Percentiles rank a stretch among this genome's conserved stretches.
Evolutionary conservation across 805 yeast species (phyloP).

Genomic region (Kodamaea hsintzibuensis): DNA sequence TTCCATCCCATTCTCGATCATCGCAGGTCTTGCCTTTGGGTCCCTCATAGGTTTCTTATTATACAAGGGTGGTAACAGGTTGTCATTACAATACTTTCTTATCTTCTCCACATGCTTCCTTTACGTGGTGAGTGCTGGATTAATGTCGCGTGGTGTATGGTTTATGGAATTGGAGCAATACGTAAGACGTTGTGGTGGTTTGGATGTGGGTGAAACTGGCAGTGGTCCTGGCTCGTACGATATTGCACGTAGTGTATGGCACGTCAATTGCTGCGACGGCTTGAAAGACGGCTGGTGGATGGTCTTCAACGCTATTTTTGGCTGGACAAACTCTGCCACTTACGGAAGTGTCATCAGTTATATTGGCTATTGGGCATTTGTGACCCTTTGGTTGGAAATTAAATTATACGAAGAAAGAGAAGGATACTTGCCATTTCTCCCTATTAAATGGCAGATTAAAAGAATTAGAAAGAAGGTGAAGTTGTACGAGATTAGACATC

Average conservation of each 20-base stretch:
- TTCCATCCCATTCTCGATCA: constrained; percentile 32
- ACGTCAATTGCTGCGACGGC: constrained; percentile 49
- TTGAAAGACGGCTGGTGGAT: constrained; percentile 48
- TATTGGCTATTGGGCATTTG: constrained; percentile 38
- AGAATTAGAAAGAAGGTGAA: constrained; percentile 32
- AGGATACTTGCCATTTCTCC: constrained; percentile 40
- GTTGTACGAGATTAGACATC: constrained; percentile 13
- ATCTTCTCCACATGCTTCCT: constrained; percentile 41
- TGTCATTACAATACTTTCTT: constrained; percentile 44
- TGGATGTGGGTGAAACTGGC: constrained; percentile 46
- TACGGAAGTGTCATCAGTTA: constrained; percentile 43
- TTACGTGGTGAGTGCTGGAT: constrained; percentile 46
- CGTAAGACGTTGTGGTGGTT: constrained; percentile 40
- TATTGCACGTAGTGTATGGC: constrained; percentile 43
- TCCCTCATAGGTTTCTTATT: constrained; percentile 33
- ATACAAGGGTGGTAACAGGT: constrained; percentile 42
- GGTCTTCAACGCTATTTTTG: constrained; percentile 45
- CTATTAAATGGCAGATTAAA: constrained; percentile 39
- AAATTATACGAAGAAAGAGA: constrained; percentile 38
- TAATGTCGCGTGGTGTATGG: constrained; percentile 47
- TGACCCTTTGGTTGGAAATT: constrained; percentile 30
- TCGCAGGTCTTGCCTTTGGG: constrained; percentile 32
- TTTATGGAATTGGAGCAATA: constrained; percentile 41
- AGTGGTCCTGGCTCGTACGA: constrained; percentile 49
- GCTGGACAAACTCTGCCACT: constrained; percentile 50